phyloP scores from a whole-genome alignment of 441 rosid species.

The Arabidopsis lyrata region DNA sequence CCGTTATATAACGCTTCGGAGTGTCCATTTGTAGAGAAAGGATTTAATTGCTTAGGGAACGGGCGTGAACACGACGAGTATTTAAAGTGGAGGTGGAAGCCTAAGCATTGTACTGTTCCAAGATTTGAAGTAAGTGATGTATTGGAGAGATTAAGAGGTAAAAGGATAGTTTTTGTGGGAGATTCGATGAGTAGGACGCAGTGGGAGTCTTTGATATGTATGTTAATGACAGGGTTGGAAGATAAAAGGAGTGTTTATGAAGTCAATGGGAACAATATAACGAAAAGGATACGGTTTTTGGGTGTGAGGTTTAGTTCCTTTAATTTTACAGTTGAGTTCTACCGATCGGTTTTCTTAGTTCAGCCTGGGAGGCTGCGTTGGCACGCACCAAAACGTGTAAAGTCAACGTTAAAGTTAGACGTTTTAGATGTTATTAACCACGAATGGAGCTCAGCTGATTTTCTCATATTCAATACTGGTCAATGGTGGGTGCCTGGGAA shows the following conservation, averaged over 20 bases:
- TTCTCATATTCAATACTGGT: conserved; percentile 80
- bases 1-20: conserved; percentile 55
- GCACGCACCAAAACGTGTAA: conserved; percentile 71
- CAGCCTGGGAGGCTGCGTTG: conserved; percentile 65
- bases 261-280: conserved; percentile 68
- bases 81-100: conserved; percentile 80
- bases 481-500: conserved; percentile 96
- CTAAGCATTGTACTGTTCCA: conserved; percentile 62
- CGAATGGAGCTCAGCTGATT: conserved; percentile 69
- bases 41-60: conserved; percentile 72
- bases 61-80: conserved; percentile 63
- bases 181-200: conserved; percentile 87
- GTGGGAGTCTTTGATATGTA: conserved; percentile 88
- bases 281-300: conserved; percentile 71
- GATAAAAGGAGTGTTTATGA: conserved; percentile 77
- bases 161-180: conserved; percentile 78
- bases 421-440: conserved; percentile 67
- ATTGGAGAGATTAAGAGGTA: conserved; percentile 59
- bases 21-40: conserved; percentile 75
- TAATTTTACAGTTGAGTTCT: conserved; percentile 76
- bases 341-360: conserved; percentile 80
- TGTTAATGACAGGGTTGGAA: conserved; percentile 75
- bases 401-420: conserved; percentile 64
- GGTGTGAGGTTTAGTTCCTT: conserved; percentile 69
- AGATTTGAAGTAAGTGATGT: conserved; percentile 53